phyloP scores from a whole-genome alignment of 345 rosid genomes.

The Brassica nigra region DNA sequence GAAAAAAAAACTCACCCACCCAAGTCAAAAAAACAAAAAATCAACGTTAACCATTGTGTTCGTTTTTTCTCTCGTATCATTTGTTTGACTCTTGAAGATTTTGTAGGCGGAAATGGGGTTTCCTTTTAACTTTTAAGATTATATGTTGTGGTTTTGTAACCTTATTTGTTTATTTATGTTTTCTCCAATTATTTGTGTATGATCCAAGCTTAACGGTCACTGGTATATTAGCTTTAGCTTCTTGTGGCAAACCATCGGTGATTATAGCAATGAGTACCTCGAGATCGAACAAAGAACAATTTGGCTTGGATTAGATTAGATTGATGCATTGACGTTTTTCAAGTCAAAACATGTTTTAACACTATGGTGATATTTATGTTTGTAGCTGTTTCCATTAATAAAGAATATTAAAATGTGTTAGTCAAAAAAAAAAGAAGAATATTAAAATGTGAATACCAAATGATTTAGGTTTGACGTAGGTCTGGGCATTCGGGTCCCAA shows the following conservation, averaged over 20 bases:
- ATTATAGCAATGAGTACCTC: background rate
- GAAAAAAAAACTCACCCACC: constrained; percentile 3
- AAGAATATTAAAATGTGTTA: too few relatives aligned
- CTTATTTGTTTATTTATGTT: background rate
- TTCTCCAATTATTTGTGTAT: background rate
- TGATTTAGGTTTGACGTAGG: too few relatives aligned
- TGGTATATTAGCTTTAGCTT: background rate
- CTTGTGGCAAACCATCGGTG: too few relatives aligned
- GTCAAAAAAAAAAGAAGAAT: too few relatives aligned
- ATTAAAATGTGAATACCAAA: too few relatives aligned
- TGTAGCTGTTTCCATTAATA: too few relatives aligned
- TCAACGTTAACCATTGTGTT: background rate
- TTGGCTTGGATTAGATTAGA: too few relatives aligned
- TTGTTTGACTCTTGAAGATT: background rate
- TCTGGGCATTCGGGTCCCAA: too few relatives aligned
- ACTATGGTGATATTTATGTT: too few relatives aligned
- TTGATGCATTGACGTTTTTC: too few relatives aligned
- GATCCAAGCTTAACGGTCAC: background rate
- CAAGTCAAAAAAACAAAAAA: constrained; percentile 4
- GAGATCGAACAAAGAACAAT: background rate
- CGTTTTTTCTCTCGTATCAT: background rate
- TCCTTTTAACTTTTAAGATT: constrained; percentile 7
- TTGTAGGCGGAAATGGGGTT: constrained; percentile 5
- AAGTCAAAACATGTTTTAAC: too few relatives aligned
- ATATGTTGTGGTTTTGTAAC: constrained; percentile 16